These are phyloP conservation scores for Talaromyces trachyspermus DNA, from an alignment of 495 filamentous ascomycete species.

Conservation along the genomic window DNA sequence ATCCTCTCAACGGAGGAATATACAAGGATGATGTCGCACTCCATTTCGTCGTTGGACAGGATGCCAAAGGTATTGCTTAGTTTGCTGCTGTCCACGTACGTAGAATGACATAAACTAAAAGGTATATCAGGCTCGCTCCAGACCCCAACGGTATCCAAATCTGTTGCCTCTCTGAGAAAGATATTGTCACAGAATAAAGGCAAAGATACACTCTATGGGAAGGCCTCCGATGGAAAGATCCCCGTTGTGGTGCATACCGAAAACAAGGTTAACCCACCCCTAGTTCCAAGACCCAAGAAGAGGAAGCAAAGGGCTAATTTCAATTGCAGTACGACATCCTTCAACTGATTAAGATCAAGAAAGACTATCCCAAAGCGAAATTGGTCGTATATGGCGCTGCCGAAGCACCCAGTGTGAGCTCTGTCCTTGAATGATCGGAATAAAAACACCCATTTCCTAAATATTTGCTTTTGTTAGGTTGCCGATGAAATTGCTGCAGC, in stretches of 20 bases:
- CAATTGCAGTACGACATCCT: slow-evolving; percentile 22
- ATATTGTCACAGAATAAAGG: slow-evolving; percentile 15
- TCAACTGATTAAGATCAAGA: slow-evolving; percentile 24
- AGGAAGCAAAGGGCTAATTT: slow-evolving; percentile 3
- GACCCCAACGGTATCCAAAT: slow-evolving; percentile 19
- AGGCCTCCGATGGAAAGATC: slow-evolving; percentile 20
- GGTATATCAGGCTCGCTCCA: slow-evolving; percentile 11
- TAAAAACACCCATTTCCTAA: too few relatives aligned
- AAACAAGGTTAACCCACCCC: slow-evolving; percentile 17
- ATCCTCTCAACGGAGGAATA: slow-evolving; percentile 29
- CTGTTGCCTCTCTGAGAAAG: slow-evolving; percentile 17
- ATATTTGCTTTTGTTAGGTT: slow-evolving; percentile 19
- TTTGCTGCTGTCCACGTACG: background rate
- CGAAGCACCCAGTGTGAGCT: slow-evolving; percentile 25
- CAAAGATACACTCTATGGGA: slow-evolving; percentile 22
- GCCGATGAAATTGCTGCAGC: slow-evolving; percentile 39
- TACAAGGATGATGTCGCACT: slow-evolving; percentile 35
- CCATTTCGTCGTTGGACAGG: slow-evolving; percentile 34
- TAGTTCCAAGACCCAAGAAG: slow-evolving; percentile 7
- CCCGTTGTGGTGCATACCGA: slow-evolving; percentile 25
- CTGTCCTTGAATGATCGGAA: slow-evolving; percentile 13
- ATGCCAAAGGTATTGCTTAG: slow-evolving; percentile 11
- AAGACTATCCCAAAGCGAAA: slow-evolving; percentile 21
- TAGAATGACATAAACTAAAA: slow-evolving; percentile 5
- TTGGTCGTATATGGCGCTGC: slow-evolving; percentile 41